Evolutionary conservation across 192 early-diverging fungal genomes (phyloP).

Genomic region (Backusella morwellensis): DNA sequence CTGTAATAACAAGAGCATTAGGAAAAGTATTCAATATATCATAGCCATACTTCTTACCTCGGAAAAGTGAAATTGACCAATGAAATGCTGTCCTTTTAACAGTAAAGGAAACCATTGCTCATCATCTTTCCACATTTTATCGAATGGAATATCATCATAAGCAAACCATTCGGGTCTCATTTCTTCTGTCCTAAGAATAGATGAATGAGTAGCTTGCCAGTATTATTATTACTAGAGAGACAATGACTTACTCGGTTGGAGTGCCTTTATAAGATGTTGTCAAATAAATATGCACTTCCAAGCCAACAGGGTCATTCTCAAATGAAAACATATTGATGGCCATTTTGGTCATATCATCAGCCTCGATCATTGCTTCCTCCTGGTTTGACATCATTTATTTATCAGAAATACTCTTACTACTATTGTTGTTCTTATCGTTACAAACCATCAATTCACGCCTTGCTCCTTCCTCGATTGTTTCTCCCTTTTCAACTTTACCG

Average conservation of each 20-base stretch:
- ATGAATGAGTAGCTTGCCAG: not conserved
- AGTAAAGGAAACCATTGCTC: constrained; percentile 59
- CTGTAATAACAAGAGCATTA: not conserved
- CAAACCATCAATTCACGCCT: constrained; percentile 52
- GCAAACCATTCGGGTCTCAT: constrained; percentile 75
- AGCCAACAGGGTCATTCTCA: constrained; percentile 53
- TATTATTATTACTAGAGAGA: not conserved
- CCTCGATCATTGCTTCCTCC: constrained; percentile 55
- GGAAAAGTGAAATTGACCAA: constrained; percentile 48
- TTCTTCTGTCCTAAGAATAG: constrained; percentile 56
- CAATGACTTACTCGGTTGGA: constrained; percentile 52
- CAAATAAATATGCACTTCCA: constrained; percentile 68
- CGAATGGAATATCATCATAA: constrained; percentile 55
- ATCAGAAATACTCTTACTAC: not conserved
- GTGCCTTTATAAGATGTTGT: constrained; percentile 43
- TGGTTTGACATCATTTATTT: constrained; percentile 13
- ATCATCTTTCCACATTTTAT: constrained; percentile 76
- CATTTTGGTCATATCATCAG: constrained; percentile 39
- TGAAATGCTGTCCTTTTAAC: constrained; percentile 40
- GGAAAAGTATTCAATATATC: not conserved
- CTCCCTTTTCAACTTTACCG: constrained; percentile 71
- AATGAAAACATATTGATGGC: constrained; percentile 67
- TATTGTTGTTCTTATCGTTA: not conserved
- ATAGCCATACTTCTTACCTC: constrained; percentile 2
- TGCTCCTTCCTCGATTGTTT: constrained; percentile 62